Base-by-base conservation (phyloP, 2,329 filamentous ascomycete species). In the Cytospora piceae region DNA sequence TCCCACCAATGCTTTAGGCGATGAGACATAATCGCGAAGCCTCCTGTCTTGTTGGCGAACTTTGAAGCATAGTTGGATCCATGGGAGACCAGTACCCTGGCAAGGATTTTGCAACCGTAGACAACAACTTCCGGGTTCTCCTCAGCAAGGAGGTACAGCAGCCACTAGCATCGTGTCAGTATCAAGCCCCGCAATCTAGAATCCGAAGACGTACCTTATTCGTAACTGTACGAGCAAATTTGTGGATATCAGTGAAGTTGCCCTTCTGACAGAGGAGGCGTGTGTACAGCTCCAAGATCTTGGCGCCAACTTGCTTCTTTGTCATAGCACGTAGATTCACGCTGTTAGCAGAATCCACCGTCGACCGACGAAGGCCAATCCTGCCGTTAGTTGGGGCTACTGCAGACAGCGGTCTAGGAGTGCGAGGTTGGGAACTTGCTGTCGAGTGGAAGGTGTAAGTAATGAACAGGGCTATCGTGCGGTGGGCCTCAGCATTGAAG, bases 161-260 rank as follows among this genome's bases (percentile, higher is more conserved):
- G 85, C 94, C 94, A 97, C 90, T 94, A 70, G 54, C 65, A 17
- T 17, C 4, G 24, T 29, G 15, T 63, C 34, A 66, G 63, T 24
- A 49, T 37, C n/a, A n/a, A 24, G 27, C 56, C 20, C 14, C 24
- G 29, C 17, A 7, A 39, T 37, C 5, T 2, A 17, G 29, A 4
- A 5, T 15, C 54, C 64, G 67, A 64, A 69, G 68, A 77, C 81
- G 73, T 80, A 93, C 91, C 84, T 97, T 97, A 71, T 96, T 97
- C 27, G 94, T 97, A 11, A 99, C 94, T 1, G 94, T 96, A 73
- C 90, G 91, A 6, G 93, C 92, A 80, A 99, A 98, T 72, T 93
- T 95, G 73, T 89, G 87, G 64, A 97, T 90, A 68, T 90, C 88
- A 17, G 81, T 81, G 12, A 84, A 79, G 69, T 89, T 92, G 27